Conservation (phyloP, 2,329 filamentous ascomycete genomes). For the Botrytis deweyae region DNA sequence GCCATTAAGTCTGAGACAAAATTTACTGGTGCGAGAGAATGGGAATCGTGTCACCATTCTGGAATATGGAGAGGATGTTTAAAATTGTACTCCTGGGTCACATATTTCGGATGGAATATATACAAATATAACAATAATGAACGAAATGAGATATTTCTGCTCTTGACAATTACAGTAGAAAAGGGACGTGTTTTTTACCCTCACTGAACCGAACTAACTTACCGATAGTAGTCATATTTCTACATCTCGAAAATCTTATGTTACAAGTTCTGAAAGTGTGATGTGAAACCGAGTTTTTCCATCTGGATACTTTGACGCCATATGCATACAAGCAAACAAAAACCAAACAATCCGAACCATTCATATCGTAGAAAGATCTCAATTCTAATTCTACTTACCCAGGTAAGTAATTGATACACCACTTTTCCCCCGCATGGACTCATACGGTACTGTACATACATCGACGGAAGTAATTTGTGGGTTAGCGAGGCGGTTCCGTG, state of each 20-base stretch:
- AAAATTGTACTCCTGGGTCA: background rate
- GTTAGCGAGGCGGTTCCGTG: no score
- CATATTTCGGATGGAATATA: background rate
- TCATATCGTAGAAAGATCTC: no score
- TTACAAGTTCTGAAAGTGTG: background rate
- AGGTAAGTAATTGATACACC: no score
- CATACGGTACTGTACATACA: no score
- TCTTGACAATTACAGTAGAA: background rate
- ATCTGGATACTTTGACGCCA: background rate
- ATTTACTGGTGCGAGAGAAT: background rate
- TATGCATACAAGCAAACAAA: no score
- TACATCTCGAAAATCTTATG: background rate
- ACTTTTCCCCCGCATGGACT: no score
- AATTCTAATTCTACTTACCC: no score
- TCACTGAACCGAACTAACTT: no score
- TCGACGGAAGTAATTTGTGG: no score
- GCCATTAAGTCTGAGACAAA: fast-evolving
- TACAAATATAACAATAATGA: background rate
- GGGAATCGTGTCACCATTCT: background rate
- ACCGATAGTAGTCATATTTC: background rate
- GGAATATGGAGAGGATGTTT: background rate
- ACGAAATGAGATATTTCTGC: background rate
- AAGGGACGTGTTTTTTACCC: background rate
- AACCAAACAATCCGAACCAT: no score
- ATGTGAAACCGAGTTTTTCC: background rate